A percentile compares a stretch with the other conserved stretches of the same genome.
Evolutionary conservation across 495 filamentous ascomycete species (phyloP).

Genomic region (Penicillium cosmopolitanum): DNA sequence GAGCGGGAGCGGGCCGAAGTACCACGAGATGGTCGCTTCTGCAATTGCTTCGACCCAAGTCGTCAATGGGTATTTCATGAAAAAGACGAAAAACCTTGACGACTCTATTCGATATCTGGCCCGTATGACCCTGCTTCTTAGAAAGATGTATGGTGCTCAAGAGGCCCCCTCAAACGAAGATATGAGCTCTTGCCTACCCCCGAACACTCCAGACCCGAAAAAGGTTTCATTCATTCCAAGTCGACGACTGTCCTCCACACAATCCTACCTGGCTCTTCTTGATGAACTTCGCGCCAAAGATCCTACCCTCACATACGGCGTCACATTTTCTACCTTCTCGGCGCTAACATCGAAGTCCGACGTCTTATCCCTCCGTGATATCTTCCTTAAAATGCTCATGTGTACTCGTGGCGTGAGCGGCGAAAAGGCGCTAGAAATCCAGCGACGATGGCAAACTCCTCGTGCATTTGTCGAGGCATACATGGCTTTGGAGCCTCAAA

Average conservation of each 20-base stretch:
- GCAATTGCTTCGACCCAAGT: constrained; percentile 83
- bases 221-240: constrained; percentile 62
- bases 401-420: constrained; percentile 75
- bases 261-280: constrained; percentile 71
- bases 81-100: constrained; percentile 74
- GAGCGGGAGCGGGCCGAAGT: constrained; percentile 47
- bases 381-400: constrained; percentile 89
- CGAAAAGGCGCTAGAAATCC: constrained; percentile 82
- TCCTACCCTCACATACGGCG: constrained; percentile 58
- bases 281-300: constrained; percentile 55
- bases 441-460: constrained; percentile 74
- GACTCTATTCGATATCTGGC: constrained; percentile 81
- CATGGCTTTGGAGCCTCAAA: constrained; percentile 54
- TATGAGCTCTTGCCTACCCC: neutral
- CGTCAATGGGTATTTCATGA: constrained; percentile 81
- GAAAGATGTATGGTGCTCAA: constrained; percentile 63
- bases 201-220: constrained; percentile 1
- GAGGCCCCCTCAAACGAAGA: constrained; percentile 23
- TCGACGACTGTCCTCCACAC: constrained; percentile 60
- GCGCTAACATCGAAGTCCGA: constrained; percentile 75
- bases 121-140: constrained; percentile 71
- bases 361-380: constrained; percentile 69
- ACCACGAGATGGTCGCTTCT: constrained; percentile 67
- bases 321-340: constrained; percentile 74
- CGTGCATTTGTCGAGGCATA: constrained; percentile 69